Percentiles rank a stretch among this genome's conserved stretches.
Conservation (phyloP, 2,329 filamentous ascomycete genomes). For the Fusarium devonianum region DNA sequence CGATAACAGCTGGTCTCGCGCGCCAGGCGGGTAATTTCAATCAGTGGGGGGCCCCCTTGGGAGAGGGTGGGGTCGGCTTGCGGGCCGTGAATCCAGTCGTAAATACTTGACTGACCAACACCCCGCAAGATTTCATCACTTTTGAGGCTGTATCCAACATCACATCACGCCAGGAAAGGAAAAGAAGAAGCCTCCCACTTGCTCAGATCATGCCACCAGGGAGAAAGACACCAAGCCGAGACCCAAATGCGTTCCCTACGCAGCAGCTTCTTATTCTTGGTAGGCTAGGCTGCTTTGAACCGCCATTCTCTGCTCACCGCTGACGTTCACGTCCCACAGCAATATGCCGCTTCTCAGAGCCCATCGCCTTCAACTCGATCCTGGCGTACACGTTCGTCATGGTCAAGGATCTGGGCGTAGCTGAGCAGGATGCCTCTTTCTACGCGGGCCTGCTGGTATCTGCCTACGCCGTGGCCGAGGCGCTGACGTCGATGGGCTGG, state of each 20-base stretch:
- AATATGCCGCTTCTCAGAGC: slow-evolving; percentile 70
- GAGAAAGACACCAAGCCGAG: neutral
- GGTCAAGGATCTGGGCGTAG: slow-evolving; percentile 80
- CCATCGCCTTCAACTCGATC: slow-evolving; percentile 92
- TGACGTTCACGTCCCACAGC: slow-evolving; percentile 15
- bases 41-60: no score
- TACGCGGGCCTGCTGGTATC: slow-evolving; percentile 89
- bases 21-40: no score
- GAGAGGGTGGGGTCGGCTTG: slow-evolving; percentile 1
- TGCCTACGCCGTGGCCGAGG: slow-evolving; percentile 85
- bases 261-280: slow-evolving; percentile 12
- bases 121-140: neutral
- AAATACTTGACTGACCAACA: no score
- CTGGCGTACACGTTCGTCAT: slow-evolving; percentile 89
- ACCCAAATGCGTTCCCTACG: slow-evolving; percentile 12
- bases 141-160: no score
- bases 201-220: slow-evolving; percentile 1
- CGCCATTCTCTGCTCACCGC: neutral
- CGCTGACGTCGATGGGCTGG: slow-evolving; percentile 75
- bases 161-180: neutral
- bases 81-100: neutral
- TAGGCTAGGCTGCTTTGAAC: neutral
- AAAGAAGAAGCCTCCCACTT: neutral
- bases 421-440: slow-evolving; percentile 73
- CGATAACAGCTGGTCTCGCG: no score